Base-by-base conservation (phyloP, 805 yeast species). In the Spathaspora hagerdaliae region DNA sequence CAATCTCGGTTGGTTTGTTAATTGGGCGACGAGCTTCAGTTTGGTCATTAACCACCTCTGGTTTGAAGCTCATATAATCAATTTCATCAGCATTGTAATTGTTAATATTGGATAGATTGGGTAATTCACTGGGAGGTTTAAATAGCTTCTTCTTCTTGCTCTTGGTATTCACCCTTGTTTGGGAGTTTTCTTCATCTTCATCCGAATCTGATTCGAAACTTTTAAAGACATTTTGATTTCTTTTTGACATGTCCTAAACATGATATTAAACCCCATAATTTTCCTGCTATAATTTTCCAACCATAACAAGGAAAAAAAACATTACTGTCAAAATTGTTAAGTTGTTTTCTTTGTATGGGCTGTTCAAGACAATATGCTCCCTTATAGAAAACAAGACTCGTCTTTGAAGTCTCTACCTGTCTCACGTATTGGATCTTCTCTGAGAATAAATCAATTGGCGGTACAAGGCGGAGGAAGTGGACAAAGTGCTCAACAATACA, bases 341-440 rank as follows among this genome's bases (percentile, higher is more conserved):
- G 24, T 19, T 19, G 24, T 19, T 19, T 19, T 19, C 4, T 19
- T 19, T 19, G 24, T 5, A 19, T 5, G 2, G 24, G 24, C 24
- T 19, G 24, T 19, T 2, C 4, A 19, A 19, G 24, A 15, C 15
- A 10, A 15, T 13, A 65, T 65, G 70, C 43, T 60, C 42, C 63
- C 69, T 26, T 59, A 57, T 41, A 61, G 58, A 42, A 60, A 54
- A 45, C 19, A 31, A 10, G 68, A 65, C 26, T 53, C 54, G 32
- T 51, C 63, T 11, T 58, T 60, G 49, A 56, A 51, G 34, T 63
- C 73, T 14, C 59, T 58, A 10, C 73, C 74, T 1, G 63, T 65
- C 15, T 63, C 74, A 1, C 58, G 75, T 12, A 69, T 67, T 13
- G 55, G 60, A 2, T 69, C 74, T 14, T 53, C 71, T 1, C 52